Percentiles rank a stretch among this genome's conserved stretches.
Evolutionary conservation across 31 red algal species (phyloP).

Genomic region (Asparagopsis taxiformis): DNA sequence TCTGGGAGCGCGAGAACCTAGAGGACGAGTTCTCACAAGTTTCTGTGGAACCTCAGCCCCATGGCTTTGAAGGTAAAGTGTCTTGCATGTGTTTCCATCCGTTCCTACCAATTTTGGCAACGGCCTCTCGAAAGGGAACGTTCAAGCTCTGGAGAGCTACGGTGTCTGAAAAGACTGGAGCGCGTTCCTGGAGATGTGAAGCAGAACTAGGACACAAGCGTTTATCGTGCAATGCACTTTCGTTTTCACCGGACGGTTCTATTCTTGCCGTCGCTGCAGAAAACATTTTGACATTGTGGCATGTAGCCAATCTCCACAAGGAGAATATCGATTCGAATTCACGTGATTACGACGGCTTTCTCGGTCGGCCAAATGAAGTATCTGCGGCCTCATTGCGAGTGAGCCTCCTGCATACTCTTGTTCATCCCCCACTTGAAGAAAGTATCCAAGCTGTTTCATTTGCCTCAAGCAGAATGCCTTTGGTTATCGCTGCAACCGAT

Average conservation of each 20-base stretch:
- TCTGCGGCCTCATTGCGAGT: slow-evolving; percentile 2
- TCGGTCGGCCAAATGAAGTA: background rate
- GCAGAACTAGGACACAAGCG: slow-evolving; percentile 37
- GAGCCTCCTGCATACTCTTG: slow-evolving; percentile 48
- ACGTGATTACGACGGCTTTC: background rate
- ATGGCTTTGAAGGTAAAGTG: slow-evolving; percentile 33
- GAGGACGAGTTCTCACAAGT: background rate
- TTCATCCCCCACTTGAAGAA: slow-evolving; percentile 62
- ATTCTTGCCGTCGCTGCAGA: slow-evolving; percentile 36
- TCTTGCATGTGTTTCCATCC: slow-evolving; percentile 63
- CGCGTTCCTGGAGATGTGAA: slow-evolving; percentile 42
- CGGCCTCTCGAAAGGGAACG: slow-evolving; percentile 37
- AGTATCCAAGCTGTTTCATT: slow-evolving; percentile 25
- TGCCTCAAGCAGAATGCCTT: slow-evolving; percentile 15
- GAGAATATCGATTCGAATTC: background rate
- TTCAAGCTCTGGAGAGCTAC: slow-evolving; percentile 49
- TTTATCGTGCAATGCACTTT: slow-evolving; percentile 20
- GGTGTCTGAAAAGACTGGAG: background rate
- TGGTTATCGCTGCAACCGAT: slow-evolving; percentile 45
- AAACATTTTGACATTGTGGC: slow-evolving; percentile 51
- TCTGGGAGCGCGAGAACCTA: slow-evolving; percentile 16
- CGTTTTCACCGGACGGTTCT: slow-evolving; percentile 70
- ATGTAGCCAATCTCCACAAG: slow-evolving; percentile 11
- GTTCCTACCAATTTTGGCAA: slow-evolving; percentile 36
- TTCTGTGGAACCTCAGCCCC: slow-evolving; percentile 14